Base-by-base conservation (phyloP, 139 green algal genomes). In the Auxenochlorella protothecoides region DNA sequence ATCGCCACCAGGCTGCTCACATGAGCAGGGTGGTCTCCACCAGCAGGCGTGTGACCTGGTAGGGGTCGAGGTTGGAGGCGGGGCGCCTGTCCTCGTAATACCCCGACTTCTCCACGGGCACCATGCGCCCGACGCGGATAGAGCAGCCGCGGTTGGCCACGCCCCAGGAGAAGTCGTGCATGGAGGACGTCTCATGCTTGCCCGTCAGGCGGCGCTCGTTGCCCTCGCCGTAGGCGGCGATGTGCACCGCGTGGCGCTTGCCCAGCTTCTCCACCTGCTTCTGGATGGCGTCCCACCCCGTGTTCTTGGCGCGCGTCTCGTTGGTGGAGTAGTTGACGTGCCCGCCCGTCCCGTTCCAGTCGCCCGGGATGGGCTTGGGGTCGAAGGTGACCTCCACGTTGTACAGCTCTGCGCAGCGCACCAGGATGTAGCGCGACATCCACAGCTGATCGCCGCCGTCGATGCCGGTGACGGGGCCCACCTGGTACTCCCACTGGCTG, bases 241-340 rank as follows among this genome's bases (percentile, higher is more conserved):
- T 90, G 83, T 91, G 86, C 54, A 88, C 77, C 13, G 86, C 88
- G 75, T 97, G 92, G 59, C 84, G 82, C 79, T 92, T 90, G 78
- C 89, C 87, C 71, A 98, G 86, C 86, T 97, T 97, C 27, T 81
- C 77, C 68, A 94, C 90, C 73, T 93, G 88, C 73, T 89, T 77
- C 82, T 95, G 82, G 78, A 99, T 99, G 5, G 81, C 87, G 55
- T 92, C 85, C 88, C 89, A 95, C 65, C 89, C 89, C 5, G 75
- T 71, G 10, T 54, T 77, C 13, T 72, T 66, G 11, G 68, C 70
- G 67, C 94, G 87, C n/a, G 93, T 98, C 68, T 68, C 79, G 64
- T 96, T 93, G 74, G 84, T 98, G 78, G 83, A 92, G 92, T 90
- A 99, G 94, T 99, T 99, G 75, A 78, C 84, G 87, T 99, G 94